Percentiles rank a stretch among this genome's conserved stretches.
phyloP scores from a whole-genome alignment of 192 early-diverging fungal species.

The Coemansia sp. region DNA sequence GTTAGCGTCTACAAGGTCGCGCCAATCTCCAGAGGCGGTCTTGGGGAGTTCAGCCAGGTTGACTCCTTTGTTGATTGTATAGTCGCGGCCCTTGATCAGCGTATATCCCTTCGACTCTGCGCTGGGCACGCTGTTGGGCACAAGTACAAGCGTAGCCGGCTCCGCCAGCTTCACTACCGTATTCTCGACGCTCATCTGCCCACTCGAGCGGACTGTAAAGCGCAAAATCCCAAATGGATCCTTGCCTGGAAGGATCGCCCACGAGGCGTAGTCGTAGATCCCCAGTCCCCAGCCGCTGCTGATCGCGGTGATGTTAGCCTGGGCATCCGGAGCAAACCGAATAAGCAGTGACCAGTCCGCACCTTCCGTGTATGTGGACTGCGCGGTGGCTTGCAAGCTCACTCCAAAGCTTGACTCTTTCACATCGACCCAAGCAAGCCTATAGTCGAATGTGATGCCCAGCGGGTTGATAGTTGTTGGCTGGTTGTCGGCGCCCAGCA shows the following conservation, averaged over 20 bases:
- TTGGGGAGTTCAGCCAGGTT: slow-evolving; percentile 44
- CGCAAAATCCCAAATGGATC: slow-evolving; percentile 23
- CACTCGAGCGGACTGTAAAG: slow-evolving; percentile 35
- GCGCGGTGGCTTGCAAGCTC: slow-evolving; percentile 20
- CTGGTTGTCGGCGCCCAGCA: slow-evolving; percentile 4
- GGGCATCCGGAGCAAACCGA: slow-evolving; percentile 27
- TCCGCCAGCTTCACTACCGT: slow-evolving; percentile 26
- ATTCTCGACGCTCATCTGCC: slow-evolving; percentile 38
- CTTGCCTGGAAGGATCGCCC: slow-evolving; percentile 32
- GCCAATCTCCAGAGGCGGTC: slow-evolving; percentile 33
- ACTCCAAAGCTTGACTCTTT: slow-evolving; percentile 41
- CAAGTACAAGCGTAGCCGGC: slow-evolving; percentile 24
- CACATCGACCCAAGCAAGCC: slow-evolving; percentile 40
- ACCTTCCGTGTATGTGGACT: slow-evolving; percentile 13
- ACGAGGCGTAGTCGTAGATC: slow-evolving; percentile 42
- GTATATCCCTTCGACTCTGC: slow-evolving; percentile 12
- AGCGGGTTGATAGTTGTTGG: slow-evolving; percentile 19
- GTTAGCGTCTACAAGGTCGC: slow-evolving; percentile 7
- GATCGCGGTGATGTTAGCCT: slow-evolving; percentile 34
- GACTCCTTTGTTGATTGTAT: slow-evolving; percentile 26
- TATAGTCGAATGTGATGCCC: slow-evolving; percentile 43
- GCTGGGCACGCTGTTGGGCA: slow-evolving; percentile 9
- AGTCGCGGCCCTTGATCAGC: slow-evolving; percentile 24
- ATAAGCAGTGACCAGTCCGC: slow-evolving; percentile 40
- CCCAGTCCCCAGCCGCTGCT: slow-evolving; percentile 38